phyloP scores from a whole-genome alignment of 1,284 basidiomycete genomes.

The Fomitopsis betulina region DNA sequence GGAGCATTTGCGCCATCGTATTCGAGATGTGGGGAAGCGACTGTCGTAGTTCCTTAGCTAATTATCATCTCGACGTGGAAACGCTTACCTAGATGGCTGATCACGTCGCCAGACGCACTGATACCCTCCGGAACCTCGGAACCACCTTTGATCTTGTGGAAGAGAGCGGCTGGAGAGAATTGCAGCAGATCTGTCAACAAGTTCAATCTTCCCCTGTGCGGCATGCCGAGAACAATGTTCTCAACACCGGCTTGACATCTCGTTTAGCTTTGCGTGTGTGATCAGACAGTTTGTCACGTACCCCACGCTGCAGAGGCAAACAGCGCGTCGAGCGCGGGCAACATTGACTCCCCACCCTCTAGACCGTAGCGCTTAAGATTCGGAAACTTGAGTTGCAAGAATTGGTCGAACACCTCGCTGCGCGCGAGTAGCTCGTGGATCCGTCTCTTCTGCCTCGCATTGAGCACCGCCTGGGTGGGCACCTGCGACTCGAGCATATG shows the following conservation, averaged over 20 bases:
- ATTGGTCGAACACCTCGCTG: conserved; percentile 81
- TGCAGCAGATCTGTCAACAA: conserved; percentile 77
- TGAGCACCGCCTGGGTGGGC: conserved; percentile 26
- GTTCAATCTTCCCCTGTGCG: conserved; percentile 85
- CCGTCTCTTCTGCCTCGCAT: conserved; percentile 39
- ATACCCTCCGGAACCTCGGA: conserved; percentile 67
- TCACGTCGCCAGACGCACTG: conserved; percentile 76
- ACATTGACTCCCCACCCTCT: conserved; percentile 89
- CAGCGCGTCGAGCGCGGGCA: conserved; percentile 76
- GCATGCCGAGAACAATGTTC: conserved; percentile 76
- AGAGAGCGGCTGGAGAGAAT: conserved; percentile 63
- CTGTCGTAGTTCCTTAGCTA: conserved; percentile 28
- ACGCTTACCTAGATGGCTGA: conserved; percentile 71
- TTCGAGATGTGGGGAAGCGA: conserved; percentile 52
- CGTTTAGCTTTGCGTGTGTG: background rate
- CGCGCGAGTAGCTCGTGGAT: conserved; percentile 68
- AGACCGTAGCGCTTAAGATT: conserved; percentile 82
- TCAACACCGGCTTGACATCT: conserved; percentile 51
- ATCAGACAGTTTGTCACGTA: conserved; percentile 23
- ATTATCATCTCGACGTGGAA: background rate
- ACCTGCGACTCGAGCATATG: conserved; percentile 71
- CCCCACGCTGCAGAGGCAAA: conserved; percentile 65
- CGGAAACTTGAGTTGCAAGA: conserved; percentile 78
- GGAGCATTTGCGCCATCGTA: conserved; percentile 47
- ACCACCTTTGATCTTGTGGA: conserved; percentile 82